Base-by-base conservation (phyloP, 495 filamentous ascomycete species). In the Rusavskia elegans region DNA sequence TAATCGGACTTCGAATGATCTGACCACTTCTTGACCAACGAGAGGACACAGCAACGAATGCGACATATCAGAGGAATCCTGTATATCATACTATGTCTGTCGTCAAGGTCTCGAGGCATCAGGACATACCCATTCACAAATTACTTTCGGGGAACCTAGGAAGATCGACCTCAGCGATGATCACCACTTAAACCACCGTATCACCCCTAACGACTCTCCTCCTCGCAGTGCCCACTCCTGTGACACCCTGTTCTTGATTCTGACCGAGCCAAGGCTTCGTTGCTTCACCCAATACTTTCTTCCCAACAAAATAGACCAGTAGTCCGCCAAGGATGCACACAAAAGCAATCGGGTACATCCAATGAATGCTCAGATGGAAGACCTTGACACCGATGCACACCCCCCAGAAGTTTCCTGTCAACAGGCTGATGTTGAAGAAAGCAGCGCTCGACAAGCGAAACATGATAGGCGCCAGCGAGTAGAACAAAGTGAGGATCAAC, bases 391-490 rank as follows among this genome's bases (percentile, higher is more conserved):
- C 92, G 59, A 98, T 89, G 55, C 87, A 78, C 27, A 93, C 85
- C 60, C 87, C 87, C 90, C 93, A 97, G 72, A 97, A 97, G 68
- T 95, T 97, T 61, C 81, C 85, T 19, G 93, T 98, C 49, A 98
- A 72, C 61, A 98, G 71, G 29, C 82, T 87, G 64, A 98, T 88
- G 66, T 98, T 93, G 73, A 96, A 95, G 70, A 98, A 95, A 19
- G 90, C 92, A 0, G 92, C 92, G 9, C 77, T 83, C 5, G 85
- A 80, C 64, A 96, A 83, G 25, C 92, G 84, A 68, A 96, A 80
- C 55, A 97, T 70, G 45, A 96, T 71, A 17, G 92, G 92, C 6
- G 82, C 89, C 10, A 89, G 72, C 11, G 80, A 80, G 70, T 98
- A 98, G 71, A 98, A 98, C 49, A 89, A 64, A 37, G 73, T 68